Evolutionary conservation across 306 rosid species (phyloP), one percentile per base, ranked within the genome.

Genomic region (Citrullus mucosospermus): DNA sequence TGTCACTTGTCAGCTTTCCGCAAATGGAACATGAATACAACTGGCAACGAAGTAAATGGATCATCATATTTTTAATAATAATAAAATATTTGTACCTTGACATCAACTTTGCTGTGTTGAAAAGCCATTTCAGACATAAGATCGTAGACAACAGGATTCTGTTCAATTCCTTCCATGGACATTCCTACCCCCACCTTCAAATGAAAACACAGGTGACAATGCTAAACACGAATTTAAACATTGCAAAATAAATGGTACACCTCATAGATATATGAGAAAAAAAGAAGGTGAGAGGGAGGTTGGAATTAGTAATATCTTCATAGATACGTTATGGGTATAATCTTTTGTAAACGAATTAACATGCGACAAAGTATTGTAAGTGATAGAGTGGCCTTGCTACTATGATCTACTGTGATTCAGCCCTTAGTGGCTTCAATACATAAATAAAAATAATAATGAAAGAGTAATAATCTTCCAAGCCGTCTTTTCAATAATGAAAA

Each of bases 91-190:
- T 20, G 73, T 91, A 93, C 98, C 96, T 88, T 84, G 74, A 86
- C 90, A 82, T 91, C 84, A 75, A 87, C 85, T 87, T 93, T 87
- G 73, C 84, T 83, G 81, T 77, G 87, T 32, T 75, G 93, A 84
- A 91, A 93, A 78, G 97, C 93, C 96, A 91, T 93, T 87, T 93
- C 97, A 60, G 93, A 91, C 97, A 93, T 90, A 81, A 93, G 87
- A 83, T 93, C 97, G 79, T 93, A 93, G 77, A 91, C 91, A 78
- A 88, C 80, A 57, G 97, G 98, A 80, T 91, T 93, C 85, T 93
- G 98, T 84, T 90, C 98, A 70, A 90, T 91, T 50, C 96, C 98
- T 89, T 93, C 97, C 98, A 93, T 91, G 67, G 97, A 86, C 98
- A 93, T 90, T 83, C 97, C 98, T 57, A 93, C 88, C 44, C 98